Base-by-base conservation (phyloP, 345 rosid species). In the Clausena lansium region DNA sequence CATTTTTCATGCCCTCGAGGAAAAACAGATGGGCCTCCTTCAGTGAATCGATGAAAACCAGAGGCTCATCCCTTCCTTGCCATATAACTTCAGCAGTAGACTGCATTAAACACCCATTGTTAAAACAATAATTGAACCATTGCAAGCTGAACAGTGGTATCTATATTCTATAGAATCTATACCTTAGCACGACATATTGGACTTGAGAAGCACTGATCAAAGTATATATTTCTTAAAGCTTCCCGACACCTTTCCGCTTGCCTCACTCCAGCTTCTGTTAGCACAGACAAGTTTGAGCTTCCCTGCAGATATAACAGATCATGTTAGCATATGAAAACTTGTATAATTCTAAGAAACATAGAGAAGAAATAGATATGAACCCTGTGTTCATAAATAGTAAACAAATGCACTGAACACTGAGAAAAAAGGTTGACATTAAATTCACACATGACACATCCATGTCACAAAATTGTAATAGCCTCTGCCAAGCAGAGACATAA, bases 1-100 rank as follows among this genome's bases (percentile, higher is more conserved):
- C 92, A 86, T 87, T 90, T 90, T 72, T 90, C 91, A 90, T 87
- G 86, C 94, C 94, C 85, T 90, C 92, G 35, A 90, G 94, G 81
- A 39, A 87, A 50, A 80, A 88, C 19, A 90, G 80, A 84, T 88
- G 94, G 59, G 87, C 91, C 78, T 90, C 88, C 84, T 87, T 87
- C 84, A 88, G 65, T 38, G 89, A 90, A 82, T 90, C 92, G 2
- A 90, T 92, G 78, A 86, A 90, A 77, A 86, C 86, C 75, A 90
- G 17, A 33, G 87, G 89, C 72, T 83, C 83, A 35, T 90, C 91
- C 84, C 87, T 86, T 55, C 82, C 91, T 82, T 84, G 76, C 91
- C 94, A 90, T 71, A 90, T 58, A 60, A 90, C 79, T 84, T 88
- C 89, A 4, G 92, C 91, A 11, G 86, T 88, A 38, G 92, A 74